Conservation (phyloP, 163 green algal species). For the Scenedesmus sp. region DNA sequence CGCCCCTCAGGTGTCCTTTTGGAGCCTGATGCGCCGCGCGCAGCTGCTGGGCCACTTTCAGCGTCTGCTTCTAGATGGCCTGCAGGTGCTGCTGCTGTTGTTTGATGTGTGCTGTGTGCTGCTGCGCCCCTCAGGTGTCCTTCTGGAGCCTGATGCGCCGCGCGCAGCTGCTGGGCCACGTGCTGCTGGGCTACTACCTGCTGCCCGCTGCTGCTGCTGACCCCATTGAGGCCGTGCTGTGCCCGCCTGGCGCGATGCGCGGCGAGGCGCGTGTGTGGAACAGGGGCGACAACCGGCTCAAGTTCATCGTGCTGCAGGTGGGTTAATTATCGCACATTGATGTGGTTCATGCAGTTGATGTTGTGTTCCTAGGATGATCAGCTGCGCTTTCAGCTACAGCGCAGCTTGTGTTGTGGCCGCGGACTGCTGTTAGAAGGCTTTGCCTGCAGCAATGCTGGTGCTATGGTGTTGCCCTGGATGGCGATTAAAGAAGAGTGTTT, state of each 20-base stretch:
- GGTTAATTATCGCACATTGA: background rate
- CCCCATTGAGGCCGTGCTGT: conserved; percentile 43
- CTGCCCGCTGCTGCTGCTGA: conserved; percentile 23
- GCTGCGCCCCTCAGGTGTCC: conserved; percentile 11
- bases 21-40: conserved; percentile 23
- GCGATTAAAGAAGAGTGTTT: too few relatives aligned
- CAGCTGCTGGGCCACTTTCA: conserved; percentile 18
- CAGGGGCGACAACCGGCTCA: conserved; percentile 37
- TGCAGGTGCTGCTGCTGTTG: background rate
- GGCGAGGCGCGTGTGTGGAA: conserved; percentile 22
- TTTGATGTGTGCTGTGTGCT: too few relatives aligned
- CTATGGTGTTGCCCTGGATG: too few relatives aligned
- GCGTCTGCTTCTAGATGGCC: background rate
- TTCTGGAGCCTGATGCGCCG: conserved; percentile 42
- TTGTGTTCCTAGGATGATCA: background rate
- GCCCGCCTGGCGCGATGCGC: background rate
- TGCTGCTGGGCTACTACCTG: conserved; percentile 44
- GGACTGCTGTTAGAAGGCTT: too few relatives aligned
- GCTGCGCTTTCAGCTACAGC: background rate
- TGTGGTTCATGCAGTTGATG: background rate
- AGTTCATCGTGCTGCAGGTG: conserved; percentile 46
- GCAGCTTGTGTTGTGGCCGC: too few relatives aligned
- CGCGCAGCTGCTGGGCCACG: conserved; percentile 39
- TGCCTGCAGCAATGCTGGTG: too few relatives aligned
- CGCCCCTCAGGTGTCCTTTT: conserved; percentile 30